These are phyloP conservation scores for Myrica gale DNA, from an alignment of 306 rosid genomes.

Conservation along the genomic window DNA sequence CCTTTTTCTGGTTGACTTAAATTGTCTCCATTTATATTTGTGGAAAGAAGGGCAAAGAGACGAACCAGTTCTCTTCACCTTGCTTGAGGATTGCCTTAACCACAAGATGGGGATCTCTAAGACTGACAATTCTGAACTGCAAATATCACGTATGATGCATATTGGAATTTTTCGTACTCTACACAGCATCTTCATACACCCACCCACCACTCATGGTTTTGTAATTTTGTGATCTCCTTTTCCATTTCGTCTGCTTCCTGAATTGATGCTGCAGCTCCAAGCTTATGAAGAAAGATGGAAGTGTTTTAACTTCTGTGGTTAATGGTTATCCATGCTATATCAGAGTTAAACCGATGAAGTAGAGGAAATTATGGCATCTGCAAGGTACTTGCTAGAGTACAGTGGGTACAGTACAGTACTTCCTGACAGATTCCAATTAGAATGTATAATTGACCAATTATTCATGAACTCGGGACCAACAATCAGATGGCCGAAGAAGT, in stretches of 20 bases:
- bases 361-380: background rate
- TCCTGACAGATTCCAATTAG: background rate
- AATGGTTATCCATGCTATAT: background rate
- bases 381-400: background rate
- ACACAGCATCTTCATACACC: background rate
- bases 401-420: background rate
- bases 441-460: background rate
- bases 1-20: too few relatives aligned
- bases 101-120: too few relatives aligned
- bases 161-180: background rate
- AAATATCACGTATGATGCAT: background rate
- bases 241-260: background rate
- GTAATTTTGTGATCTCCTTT: background rate
- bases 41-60: too few relatives aligned
- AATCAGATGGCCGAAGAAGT: background rate
- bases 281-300: background rate
- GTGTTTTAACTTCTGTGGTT: background rate
- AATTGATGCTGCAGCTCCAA: background rate
- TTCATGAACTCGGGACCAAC: background rate
- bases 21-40: too few relatives aligned
- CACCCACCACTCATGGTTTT: too few relatives aligned
- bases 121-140: background rate
- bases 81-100: too few relatives aligned
- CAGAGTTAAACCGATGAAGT: slow-evolving; percentile 1
- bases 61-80: too few relatives aligned